Conservation (phyloP, 225 moss, liverwort and hornwort genomes). For the Physcomitrellopsis africana region DNA sequence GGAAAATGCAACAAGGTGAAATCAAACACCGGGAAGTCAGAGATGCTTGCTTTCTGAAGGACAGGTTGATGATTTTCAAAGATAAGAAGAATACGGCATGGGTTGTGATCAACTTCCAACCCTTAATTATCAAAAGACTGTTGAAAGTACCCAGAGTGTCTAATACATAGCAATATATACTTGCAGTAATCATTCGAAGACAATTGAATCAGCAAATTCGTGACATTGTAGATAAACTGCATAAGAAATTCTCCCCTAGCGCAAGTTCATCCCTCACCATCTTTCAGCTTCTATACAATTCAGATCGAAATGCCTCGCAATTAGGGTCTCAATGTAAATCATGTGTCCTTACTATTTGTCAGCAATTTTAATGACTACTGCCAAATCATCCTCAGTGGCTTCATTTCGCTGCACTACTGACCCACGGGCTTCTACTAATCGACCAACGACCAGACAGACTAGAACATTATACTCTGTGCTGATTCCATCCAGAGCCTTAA, state of each 20-base stretch:
- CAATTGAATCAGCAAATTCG: not conserved
- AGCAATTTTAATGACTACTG: no score
- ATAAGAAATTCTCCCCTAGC: not conserved
- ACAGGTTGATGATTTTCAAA: not conserved
- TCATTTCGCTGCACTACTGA: no score
- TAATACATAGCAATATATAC: not conserved
- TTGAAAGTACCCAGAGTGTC: not conserved
- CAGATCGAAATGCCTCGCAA: constrained; percentile 17
- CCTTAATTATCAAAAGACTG: not conserved
- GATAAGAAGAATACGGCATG: not conserved
- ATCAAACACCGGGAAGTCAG: not conserved
- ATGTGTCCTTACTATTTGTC: no score
- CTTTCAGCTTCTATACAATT: not conserved
- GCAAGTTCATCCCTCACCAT: constrained; percentile 1
- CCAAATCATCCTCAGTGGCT: no score
- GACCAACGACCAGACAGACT: no score
- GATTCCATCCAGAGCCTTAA: no score
- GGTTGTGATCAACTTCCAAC: not conserved
- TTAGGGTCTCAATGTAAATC: constrained; percentile 35
- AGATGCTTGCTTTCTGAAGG: not conserved
- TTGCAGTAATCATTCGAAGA: not conserved
- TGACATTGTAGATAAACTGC: constrained; percentile 19
- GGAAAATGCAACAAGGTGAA: not conserved
- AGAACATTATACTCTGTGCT: no score
- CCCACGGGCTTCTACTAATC: no score